Base-by-base conservation (phyloP, 495 filamentous ascomycete species). In the Hapsidospora chrysogenum region DNA sequence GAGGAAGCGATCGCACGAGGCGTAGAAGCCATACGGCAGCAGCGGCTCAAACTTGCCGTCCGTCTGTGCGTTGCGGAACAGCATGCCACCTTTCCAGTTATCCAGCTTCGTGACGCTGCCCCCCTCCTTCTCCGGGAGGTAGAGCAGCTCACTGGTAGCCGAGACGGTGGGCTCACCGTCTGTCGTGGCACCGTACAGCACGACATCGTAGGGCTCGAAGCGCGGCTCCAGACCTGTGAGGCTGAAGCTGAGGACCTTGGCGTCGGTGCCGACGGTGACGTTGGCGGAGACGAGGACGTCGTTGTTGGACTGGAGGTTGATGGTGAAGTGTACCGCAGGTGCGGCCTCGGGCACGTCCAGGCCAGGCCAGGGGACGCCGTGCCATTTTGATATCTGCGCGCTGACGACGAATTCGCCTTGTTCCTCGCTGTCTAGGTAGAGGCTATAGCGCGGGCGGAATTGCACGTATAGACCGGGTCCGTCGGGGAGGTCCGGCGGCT, bases 21-120 rank as follows among this genome's bases (percentile, higher is more conserved):
- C 64, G 49, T 77, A 81, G 53, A 66, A 76, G 20, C 74, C 72
- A 44, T 74, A 77, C 11, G 76, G 72, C 15, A 80, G 52, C 13
- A 80, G 39, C 0, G 73, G 57, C 1, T 52, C 45, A 39, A 65
- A 57, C 1, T 41, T 46, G n/a, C 51, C 45, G 9, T 36, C 48
- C 2, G 60, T 52, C 1, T 42, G 36, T 6, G 46, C 18, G 17
- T 53, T 61, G 10, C 47, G 43, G 20, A 70, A 58, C 8, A 58
- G 46, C 3, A 80, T 41, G 0, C 65, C 73, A 17, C 74, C 72
- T 36, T 67, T 60, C 2, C 77, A 50, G 42, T 67, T 63, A 44
- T 82, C 77, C 14, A 80, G 57, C 41, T 71, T 71, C 10, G 72
- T 70, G 11, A 67, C 58, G 41, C 73, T 80, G 16, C 74, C 69